These are phyloP conservation scores for Infundibulicybe gibba DNA, from an alignment of 768 basidiomycete species.

Conservation along the genomic window DNA sequence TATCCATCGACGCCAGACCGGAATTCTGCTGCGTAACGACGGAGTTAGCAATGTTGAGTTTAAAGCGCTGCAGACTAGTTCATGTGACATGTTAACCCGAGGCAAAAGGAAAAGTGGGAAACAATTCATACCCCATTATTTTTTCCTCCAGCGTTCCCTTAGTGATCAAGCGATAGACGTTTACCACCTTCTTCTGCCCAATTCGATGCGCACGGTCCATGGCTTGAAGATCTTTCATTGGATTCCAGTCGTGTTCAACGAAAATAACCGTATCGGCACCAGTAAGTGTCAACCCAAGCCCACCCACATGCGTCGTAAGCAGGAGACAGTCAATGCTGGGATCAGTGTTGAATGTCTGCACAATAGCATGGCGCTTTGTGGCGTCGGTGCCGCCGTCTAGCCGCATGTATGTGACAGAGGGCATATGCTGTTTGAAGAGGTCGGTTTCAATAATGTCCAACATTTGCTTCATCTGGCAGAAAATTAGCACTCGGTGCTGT, in stretches of 20 bases:
- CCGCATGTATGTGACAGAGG: conserved; percentile 96
- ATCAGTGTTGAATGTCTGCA: conserved; percentile 97
- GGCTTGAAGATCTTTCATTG: conserved; percentile 98
- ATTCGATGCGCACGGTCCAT: conserved; percentile 99
- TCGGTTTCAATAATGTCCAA: conserved; percentile 95
- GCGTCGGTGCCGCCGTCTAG: conserved; percentile 92
- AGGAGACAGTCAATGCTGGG: conserved; percentile 96
- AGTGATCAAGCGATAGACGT: conserved; percentile 96
- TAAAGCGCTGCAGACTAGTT: conserved; percentile 91
- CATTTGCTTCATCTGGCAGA: conserved; percentile 99
- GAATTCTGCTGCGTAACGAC: conserved; percentile 98
- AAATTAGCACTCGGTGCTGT: conserved; percentile 97
- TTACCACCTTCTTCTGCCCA: conserved; percentile 98
- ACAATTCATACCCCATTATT: conserved; percentile 88
- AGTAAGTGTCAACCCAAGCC: conserved; percentile 91
- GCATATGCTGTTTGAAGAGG: conserved; percentile 89
- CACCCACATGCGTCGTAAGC: conserved; percentile 95
- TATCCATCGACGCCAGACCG: conserved; percentile 93
- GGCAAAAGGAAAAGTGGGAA: conserved; percentile 3
- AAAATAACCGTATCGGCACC: conserved; percentile 99
- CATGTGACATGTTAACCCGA: conserved; percentile 7
- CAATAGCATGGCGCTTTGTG: conserved; percentile 92
- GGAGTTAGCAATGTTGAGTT: conserved; percentile 95
- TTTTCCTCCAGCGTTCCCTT: conserved; percentile 98
- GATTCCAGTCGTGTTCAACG: conserved; percentile 99